phyloP scores from a whole-genome alignment of 495 filamentous ascomycete genomes.

The Letharia lupina region DNA sequence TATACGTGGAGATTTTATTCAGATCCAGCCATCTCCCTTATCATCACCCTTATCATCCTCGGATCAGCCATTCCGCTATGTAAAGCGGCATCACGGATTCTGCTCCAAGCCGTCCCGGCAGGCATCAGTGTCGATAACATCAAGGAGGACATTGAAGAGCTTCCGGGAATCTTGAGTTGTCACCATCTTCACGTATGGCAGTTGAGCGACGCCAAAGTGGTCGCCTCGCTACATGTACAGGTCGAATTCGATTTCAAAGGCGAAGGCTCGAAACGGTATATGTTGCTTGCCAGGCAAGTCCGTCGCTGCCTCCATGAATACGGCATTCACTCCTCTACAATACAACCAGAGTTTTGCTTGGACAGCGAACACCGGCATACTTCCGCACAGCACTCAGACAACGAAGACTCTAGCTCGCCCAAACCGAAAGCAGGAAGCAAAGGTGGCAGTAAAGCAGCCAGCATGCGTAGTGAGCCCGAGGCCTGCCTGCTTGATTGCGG shows the following conservation, averaged over 20 bases:
- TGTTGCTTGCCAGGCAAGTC: constrained; percentile 73
- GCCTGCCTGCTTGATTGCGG: constrained; percentile 80
- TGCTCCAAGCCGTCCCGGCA: constrained; percentile 85
- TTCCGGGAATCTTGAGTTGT: constrained; percentile 77
- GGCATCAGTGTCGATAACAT: constrained; percentile 83
- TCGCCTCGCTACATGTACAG: constrained; percentile 87
- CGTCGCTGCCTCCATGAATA: constrained; percentile 85
- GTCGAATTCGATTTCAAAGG: constrained; percentile 67
- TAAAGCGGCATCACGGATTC: constrained; percentile 84
- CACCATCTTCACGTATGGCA: constrained; percentile 99
- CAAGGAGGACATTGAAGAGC: constrained; percentile 76
- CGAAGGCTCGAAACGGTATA: constrained; percentile 70
- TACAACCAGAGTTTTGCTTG: constrained; percentile 87
- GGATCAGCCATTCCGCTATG: constrained; percentile 84
- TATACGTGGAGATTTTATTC: constrained; percentile 66
- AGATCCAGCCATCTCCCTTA: constrained; percentile 86
- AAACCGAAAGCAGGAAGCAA: constrained; percentile 26
- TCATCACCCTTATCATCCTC: constrained; percentile 95
- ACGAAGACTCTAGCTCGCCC: constrained; percentile 28
- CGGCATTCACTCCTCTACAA: constrained; percentile 95
- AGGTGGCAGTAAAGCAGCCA: constrained; percentile 39
- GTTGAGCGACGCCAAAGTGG: constrained; percentile 82
- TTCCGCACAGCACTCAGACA: constrained; percentile 14
- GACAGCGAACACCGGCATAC: constrained; percentile 40
- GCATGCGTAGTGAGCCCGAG: constrained; percentile 45